phyloP scores from a whole-genome alignment of 306 rosid genomes.

The Notholithocarpus densiflorus region DNA sequence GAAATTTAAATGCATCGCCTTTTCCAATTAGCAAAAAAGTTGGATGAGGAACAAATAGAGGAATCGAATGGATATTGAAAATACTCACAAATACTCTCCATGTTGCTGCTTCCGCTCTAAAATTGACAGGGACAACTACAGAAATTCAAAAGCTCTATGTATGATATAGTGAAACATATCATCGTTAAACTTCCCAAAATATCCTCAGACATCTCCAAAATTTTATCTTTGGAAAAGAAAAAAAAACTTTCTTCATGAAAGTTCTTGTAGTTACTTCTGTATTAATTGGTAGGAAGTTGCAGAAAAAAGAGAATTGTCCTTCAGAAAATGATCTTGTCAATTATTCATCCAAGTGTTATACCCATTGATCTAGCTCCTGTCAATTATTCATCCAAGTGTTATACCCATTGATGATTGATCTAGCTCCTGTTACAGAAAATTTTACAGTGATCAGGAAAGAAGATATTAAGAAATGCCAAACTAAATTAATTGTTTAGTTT shows the following conservation, averaged over 20 bases:
- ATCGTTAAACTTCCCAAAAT: not conserved
- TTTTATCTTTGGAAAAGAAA: not conserved
- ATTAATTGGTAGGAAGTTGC: not conserved
- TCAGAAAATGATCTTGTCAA: not conserved
- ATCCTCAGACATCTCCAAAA: not conserved
- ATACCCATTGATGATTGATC: not conserved
- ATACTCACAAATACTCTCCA: not conserved
- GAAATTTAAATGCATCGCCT: not conserved
- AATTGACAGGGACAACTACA: not conserved
- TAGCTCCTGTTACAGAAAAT: constrained; percentile 17
- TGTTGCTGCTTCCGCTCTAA: not conserved
- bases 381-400: no score
- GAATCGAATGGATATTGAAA: not conserved
- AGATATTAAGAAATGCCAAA: not conserved
- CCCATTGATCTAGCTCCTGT: no score
- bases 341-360: constrained; percentile 2
- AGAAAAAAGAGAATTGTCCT: not conserved
- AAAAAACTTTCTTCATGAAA: no score
- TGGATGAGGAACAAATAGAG: not conserved
- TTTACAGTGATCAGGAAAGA: not conserved
- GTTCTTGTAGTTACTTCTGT: not conserved
- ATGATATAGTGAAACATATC: not conserved
- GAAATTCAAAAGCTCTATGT: not conserved
- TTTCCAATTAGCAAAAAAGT: not conserved
- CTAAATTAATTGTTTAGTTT: not conserved